Percentiles rank a stretch among this genome's conserved stretches.
These are phyloP conservation scores for Dictyostelium citrinum DNA, from an alignment of 78 protist genomes.

Conservation along the genomic window DNA sequence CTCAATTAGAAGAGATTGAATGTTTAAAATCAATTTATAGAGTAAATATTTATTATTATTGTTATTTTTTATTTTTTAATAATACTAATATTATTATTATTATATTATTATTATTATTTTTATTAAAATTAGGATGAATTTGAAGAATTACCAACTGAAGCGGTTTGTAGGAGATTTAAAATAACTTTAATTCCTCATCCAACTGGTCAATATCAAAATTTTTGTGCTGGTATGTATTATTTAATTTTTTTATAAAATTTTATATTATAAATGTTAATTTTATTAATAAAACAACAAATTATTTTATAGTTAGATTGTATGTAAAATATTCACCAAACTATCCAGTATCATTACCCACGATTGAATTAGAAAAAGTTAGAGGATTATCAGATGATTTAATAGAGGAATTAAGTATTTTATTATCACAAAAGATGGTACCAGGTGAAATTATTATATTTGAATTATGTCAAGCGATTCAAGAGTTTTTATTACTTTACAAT, in stretches of 20 bases:
- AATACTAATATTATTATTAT: not conserved
- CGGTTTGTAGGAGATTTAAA: constrained; percentile 60
- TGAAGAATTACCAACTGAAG: constrained; percentile 53
- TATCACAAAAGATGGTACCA: constrained; percentile 31
- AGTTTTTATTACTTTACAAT: constrained; percentile 28
- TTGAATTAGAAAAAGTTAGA: constrained; percentile 33
- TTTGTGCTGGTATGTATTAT: constrained; percentile 30
- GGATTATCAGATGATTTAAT: constrained; percentile 73
- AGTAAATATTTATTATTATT: not conserved
- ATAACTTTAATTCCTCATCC: constrained; percentile 61
- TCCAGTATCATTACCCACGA: constrained; percentile 38
- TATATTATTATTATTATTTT: not conserved
- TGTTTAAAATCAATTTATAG: constrained; percentile 50
- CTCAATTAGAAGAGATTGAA: constrained; percentile 36
- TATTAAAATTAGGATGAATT: constrained; percentile 28
- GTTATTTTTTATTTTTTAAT: not conserved
- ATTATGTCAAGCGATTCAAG: constrained; percentile 61
- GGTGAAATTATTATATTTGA: constrained; percentile 51
- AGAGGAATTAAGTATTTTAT: constrained; percentile 6
- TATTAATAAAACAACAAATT: not conserved
- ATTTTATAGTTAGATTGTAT: constrained; percentile 10
- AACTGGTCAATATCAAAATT: constrained; percentile 50
- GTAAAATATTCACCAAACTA: constrained; percentile 71
- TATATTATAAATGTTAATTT: not conserved
- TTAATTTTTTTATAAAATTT: not conserved